A percentile compares a stretch with the other conserved stretches of the same genome.
Conservation (phyloP, 441 rosid genomes). For the Corymbia citriodora region DNA sequence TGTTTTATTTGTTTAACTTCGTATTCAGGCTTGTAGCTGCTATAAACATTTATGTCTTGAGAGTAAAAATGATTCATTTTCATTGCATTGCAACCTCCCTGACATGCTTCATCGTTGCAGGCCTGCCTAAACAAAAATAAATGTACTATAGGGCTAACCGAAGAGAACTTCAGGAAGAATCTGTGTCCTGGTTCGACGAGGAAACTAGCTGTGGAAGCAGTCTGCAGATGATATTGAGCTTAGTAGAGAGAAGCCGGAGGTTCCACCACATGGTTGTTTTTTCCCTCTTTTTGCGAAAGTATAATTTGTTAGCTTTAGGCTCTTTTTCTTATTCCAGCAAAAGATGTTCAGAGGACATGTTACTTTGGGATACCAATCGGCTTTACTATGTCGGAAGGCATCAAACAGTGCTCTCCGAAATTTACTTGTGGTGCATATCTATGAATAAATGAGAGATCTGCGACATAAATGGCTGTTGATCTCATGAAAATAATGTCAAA, state of each 20-base stretch:
- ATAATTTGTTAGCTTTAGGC: neutral
- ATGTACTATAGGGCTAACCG: constrained; percentile 27
- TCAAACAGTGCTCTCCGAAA: neutral
- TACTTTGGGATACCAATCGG: neutral
- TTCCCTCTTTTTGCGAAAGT: neutral
- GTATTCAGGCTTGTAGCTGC: neutral
- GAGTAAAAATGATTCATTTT: neutral
- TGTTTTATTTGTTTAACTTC: neutral
- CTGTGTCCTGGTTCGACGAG: constrained; percentile 26
- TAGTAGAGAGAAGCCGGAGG: neutral
- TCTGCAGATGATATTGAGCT: constrained; percentile 26
- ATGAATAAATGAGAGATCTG: neutral
- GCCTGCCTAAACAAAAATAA: constrained; percentile 36
- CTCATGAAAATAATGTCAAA: neutral
- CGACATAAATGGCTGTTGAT: neutral
- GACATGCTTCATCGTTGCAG: constrained; percentile 18
- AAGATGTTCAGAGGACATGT: neutral
- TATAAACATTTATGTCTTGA: neutral
- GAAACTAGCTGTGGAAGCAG: constrained; percentile 52
- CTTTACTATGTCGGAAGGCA: neutral
- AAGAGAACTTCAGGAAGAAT: constrained; percentile 28
- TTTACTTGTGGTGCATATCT: neutral
- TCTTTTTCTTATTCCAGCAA: neutral
- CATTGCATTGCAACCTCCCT: neutral
- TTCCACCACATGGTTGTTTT: neutral